Percentiles rank a stretch among this genome's conserved stretches.
These are phyloP conservation scores for Agrocybe praecox DNA, from an alignment of 768 basidiomycete genomes.

Conservation along the genomic window DNA sequence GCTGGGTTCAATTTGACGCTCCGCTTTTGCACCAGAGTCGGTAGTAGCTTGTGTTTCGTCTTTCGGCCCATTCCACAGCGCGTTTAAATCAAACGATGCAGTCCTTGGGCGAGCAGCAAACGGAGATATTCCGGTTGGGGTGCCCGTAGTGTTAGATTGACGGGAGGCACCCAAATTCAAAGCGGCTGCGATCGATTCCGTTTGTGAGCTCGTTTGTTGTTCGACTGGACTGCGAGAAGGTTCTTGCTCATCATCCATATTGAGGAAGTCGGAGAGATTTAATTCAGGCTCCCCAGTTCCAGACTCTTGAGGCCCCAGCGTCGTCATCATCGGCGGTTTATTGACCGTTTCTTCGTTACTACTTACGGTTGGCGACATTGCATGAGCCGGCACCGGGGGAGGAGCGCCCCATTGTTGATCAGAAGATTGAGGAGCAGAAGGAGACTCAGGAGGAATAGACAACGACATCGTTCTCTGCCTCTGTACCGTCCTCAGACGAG, in stretches of 20 bases:
- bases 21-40: slow-evolving; percentile 9
- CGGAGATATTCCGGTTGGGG: slow-evolving; percentile 49
- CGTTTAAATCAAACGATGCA: slow-evolving; percentile 69
- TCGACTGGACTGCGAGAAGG: neutral
- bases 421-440: slow-evolving; percentile 43
- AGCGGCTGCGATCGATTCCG: slow-evolving; percentile 6
- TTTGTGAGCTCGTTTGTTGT: slow-evolving; percentile 6
- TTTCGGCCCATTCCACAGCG: slow-evolving; percentile 69
- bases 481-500: slow-evolving; percentile 55
- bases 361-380: slow-evolving; percentile 29
- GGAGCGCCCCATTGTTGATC: slow-evolving; percentile 58
- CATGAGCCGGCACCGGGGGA: slow-evolving; percentile 56
- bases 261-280: slow-evolving; percentile 75
- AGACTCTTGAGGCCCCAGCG: slow-evolving; percentile 37
- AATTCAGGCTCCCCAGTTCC: slow-evolving; percentile 58
- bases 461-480: slow-evolving; percentile 54
- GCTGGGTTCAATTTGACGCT: slow-evolving; percentile 10
- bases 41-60: slow-evolving; percentile 16
- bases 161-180: slow-evolving; percentile 12
- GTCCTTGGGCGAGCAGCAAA: slow-evolving; percentile 50
- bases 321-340: slow-evolving; percentile 21
- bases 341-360: slow-evolving; percentile 15
- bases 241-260: slow-evolving; percentile 65
- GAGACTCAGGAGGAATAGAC: slow-evolving; percentile 77
- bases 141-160: slow-evolving; percentile 22